A percentile compares a stretch with the other conserved stretches of the same genome.
phyloP scores from a whole-genome alignment of 306 rosid genomes.

The Senna tora region DNA sequence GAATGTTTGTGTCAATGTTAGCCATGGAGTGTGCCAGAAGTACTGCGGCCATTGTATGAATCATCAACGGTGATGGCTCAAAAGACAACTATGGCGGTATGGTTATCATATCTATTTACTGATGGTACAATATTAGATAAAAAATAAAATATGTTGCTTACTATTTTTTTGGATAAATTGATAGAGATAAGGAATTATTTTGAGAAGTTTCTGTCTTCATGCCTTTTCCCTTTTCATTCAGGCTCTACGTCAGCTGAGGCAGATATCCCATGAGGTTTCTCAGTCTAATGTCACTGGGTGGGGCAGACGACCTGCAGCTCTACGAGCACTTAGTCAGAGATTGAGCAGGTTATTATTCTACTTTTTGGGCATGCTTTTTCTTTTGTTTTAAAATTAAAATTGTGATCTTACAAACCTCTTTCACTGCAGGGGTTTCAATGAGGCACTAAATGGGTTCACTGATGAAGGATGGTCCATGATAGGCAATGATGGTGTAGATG shows the following conservation, averaged over 20 bases:
- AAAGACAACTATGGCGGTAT: constrained; percentile 95
- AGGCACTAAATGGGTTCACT: constrained; percentile 93
- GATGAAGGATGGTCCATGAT: constrained; percentile 98
- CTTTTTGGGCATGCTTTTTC: constrained; percentile 16
- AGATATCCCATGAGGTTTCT: constrained; percentile 91
- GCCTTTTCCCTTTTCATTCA: constrained; percentile 34
- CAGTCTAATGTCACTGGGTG: constrained; percentile 89
- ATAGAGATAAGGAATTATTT: constrained; percentile 5
- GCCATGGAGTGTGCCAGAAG: constrained; percentile 99
- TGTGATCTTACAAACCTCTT: constrained; percentile 43
- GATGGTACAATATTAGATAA: not conserved
- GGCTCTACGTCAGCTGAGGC: constrained; percentile 95
- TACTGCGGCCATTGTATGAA: constrained; percentile 89
- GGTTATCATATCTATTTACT: constrained; percentile 34
- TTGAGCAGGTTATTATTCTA: constrained; percentile 68
- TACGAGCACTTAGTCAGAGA: constrained; percentile 89
- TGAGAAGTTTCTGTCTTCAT: not conserved
- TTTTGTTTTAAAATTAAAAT: constrained; percentile 22
- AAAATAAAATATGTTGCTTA: not conserved
- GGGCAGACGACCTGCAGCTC: constrained; percentile 96
- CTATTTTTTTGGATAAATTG: not conserved
- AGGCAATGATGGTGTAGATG: constrained; percentile 92
- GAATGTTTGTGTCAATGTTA: constrained; percentile 37
- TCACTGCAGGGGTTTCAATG: constrained; percentile 84
- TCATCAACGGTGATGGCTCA: constrained; percentile 90